Conservation (phyloP, 495 filamentous ascomycete species). For the Penicillium argentinense region DNA sequence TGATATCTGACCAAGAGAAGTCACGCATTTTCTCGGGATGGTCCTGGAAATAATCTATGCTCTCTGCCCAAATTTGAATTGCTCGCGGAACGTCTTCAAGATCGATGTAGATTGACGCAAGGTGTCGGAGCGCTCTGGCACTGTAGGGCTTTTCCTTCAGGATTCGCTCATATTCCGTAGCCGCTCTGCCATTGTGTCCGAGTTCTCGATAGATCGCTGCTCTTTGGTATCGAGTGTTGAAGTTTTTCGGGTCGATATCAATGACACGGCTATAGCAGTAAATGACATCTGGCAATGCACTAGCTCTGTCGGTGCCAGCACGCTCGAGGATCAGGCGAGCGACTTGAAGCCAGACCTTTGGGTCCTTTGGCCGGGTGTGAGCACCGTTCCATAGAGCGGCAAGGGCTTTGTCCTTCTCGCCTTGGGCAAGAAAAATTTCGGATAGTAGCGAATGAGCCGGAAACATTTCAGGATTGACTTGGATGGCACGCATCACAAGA, state of each 20-base stretch:
- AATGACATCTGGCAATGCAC: conserved; percentile 54
- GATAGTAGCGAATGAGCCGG: conserved; percentile 74
- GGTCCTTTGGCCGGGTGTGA: conserved; percentile 66
- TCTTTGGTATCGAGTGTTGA: conserved; percentile 59
- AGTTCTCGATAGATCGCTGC: conserved; percentile 58
- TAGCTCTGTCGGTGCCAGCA: conserved; percentile 50
- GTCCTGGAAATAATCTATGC: conserved; percentile 55
- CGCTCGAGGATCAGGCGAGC: conserved; percentile 66
- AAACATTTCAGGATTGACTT: conserved; percentile 81
- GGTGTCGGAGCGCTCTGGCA: conserved; percentile 56
- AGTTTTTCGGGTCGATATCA: conserved; percentile 56
- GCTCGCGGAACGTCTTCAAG: conserved; percentile 55
- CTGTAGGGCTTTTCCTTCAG: conserved; percentile 60
- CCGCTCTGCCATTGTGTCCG: conserved; percentile 55
- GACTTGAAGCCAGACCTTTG: conserved; percentile 65
- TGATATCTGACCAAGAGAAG: conserved; percentile 80
- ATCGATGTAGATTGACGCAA: conserved; percentile 67
- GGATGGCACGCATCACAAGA: conserved; percentile 65
- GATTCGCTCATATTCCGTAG: conserved; percentile 62
- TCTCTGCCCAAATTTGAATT: conserved; percentile 58
- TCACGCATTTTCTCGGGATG: conserved; percentile 46
- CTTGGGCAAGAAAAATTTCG: conserved; percentile 67
- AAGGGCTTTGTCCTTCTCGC: conserved; percentile 65
- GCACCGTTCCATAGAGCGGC: conserved; percentile 69
- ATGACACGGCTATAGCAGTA: conserved; percentile 73